phyloP scores from a whole-genome alignment of 176 grass and related monocot species.

The Areca catechu region DNA sequence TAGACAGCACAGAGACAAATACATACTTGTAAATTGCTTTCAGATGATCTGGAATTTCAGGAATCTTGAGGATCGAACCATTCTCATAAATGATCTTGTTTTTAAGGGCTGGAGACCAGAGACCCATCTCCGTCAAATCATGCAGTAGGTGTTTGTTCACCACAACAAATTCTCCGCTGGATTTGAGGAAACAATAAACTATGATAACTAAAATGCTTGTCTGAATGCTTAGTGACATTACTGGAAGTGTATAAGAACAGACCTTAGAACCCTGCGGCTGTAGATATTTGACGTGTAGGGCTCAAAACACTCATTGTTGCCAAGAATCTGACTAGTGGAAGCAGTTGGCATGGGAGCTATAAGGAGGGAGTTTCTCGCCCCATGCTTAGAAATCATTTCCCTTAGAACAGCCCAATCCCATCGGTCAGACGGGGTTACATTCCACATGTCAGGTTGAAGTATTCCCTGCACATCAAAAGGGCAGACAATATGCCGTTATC shows the following conservation, averaged over 20 bases:
- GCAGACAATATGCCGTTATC: background rate
- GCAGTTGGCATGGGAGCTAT: slow-evolving; percentile 98
- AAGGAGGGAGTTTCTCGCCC: slow-evolving; percentile 90
- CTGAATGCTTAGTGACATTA: background rate
- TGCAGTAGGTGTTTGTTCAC: slow-evolving; percentile 99
- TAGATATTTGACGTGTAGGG: slow-evolving; percentile 90
- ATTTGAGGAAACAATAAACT: slow-evolving; percentile 12
- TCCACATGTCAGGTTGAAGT: slow-evolving; percentile 97
- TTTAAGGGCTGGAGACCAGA: slow-evolving; percentile 77
- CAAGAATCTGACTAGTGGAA: slow-evolving; percentile 98
- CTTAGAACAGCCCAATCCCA: slow-evolving; percentile 78
- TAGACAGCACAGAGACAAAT: background rate
- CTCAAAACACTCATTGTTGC: slow-evolving; percentile 92
- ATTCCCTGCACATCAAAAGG: slow-evolving; percentile 45
- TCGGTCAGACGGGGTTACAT: slow-evolving; percentile 52
- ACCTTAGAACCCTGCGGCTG: slow-evolving; percentile 75
- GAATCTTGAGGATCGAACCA: slow-evolving; percentile 80
- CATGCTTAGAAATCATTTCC: slow-evolving; percentile 63
- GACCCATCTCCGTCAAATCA: slow-evolving; percentile 89
- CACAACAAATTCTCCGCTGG: slow-evolving; percentile 92
- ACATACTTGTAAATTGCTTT: slow-evolving; percentile 96
- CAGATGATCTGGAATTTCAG: slow-evolving; percentile 71
- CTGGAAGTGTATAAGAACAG: slow-evolving; percentile 22
- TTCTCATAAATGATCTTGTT: slow-evolving; percentile 93
- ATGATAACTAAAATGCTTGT: background rate